A percentile compares a stretch with the other conserved stretches of the same genome.
Conservation (phyloP, 495 filamentous ascomycete genomes). For the Xylaria telfairii region DNA sequence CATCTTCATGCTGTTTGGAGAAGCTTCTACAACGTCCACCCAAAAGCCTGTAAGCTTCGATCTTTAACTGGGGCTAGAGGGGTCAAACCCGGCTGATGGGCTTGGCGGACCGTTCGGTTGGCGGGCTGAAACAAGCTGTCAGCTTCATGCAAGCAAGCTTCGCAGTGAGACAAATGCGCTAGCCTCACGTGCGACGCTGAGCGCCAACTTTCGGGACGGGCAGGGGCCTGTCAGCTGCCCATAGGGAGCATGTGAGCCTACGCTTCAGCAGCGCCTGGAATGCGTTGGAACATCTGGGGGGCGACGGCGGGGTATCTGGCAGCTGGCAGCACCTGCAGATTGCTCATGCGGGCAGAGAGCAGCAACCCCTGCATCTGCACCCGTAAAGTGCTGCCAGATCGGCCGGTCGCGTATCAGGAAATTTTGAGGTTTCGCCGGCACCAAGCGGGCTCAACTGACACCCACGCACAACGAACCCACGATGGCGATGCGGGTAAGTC, state of each 20-base stretch:
- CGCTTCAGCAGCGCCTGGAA: background rate
- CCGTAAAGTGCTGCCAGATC: background rate
- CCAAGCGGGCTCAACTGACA: background rate
- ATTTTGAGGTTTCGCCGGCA: slow-evolving; percentile 28
- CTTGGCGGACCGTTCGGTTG: background rate
- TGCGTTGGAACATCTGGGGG: background rate
- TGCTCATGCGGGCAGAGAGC: background rate
- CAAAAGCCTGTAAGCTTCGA: slow-evolving; percentile 19
- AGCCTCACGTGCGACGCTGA: slow-evolving; percentile 9
- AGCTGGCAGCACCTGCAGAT: slow-evolving; percentile 3
- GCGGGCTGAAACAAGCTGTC: slow-evolving; percentile 20
- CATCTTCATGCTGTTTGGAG: slow-evolving; percentile 30
- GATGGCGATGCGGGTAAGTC: slow-evolving; percentile 36
- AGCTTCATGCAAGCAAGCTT: background rate
- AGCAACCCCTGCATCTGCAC: background rate
- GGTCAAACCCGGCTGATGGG: background rate
- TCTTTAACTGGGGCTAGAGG: slow-evolving; percentile 11
- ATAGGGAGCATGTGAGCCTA: background rate
- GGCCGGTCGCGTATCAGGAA: slow-evolving; percentile 21
- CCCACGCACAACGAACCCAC: slow-evolving; percentile 18
- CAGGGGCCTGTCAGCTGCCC: background rate
- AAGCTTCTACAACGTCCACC: slow-evolving; percentile 26
- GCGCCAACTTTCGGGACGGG: background rate
- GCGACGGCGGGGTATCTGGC: background rate
- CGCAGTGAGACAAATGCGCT: background rate